phyloP scores from a whole-genome alignment of 306 rosid species.

The Arachis stenosperma region DNA sequence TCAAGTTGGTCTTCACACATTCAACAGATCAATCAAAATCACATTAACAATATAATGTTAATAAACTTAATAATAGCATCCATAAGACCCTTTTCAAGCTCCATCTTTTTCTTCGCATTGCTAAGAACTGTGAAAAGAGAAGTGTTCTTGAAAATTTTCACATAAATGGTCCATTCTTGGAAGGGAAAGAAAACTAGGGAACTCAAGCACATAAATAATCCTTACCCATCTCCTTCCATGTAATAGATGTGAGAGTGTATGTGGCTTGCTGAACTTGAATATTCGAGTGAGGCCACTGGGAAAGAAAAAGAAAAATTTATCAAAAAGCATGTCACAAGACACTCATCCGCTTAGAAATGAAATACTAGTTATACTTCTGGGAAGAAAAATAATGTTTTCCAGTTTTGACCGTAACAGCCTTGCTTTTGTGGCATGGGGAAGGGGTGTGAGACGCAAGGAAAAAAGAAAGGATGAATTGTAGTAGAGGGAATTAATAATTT shows the following conservation, averaged over 20 bases:
- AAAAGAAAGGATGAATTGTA: not conserved
- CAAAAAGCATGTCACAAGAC: constrained; percentile 36
- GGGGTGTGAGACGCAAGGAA: no score
- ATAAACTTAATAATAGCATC: constrained; percentile 10
- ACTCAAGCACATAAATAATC: constrained; percentile 29
- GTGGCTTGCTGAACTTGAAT: constrained; percentile 79
- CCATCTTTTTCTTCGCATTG: not conserved
- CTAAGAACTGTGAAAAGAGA: not conserved
- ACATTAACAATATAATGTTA: constrained; percentile 5
- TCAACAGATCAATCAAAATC: constrained; percentile 21
- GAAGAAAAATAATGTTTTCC: constrained; percentile 25
- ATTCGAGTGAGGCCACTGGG: constrained; percentile 87
- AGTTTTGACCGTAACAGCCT: not conserved
- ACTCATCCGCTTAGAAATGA: constrained; percentile 11
- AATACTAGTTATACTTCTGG: constrained; percentile 25
- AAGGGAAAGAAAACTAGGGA: constrained; percentile 19
- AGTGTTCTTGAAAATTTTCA: constrained; percentile 10
- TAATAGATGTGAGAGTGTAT: constrained; percentile 58
- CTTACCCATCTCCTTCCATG: constrained; percentile 89
- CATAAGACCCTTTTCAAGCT: constrained; percentile 5
- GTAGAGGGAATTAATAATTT: not conserved
- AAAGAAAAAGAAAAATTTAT: constrained; percentile 37
- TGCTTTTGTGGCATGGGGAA: not conserved
- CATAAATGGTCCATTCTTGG: constrained; percentile 6
- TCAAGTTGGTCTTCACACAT: constrained; percentile 3